These are phyloP conservation scores for Coniferiporia weirii DNA, from an alignment of 1,284 basidiomycete genomes.

Conservation along the genomic window DNA sequence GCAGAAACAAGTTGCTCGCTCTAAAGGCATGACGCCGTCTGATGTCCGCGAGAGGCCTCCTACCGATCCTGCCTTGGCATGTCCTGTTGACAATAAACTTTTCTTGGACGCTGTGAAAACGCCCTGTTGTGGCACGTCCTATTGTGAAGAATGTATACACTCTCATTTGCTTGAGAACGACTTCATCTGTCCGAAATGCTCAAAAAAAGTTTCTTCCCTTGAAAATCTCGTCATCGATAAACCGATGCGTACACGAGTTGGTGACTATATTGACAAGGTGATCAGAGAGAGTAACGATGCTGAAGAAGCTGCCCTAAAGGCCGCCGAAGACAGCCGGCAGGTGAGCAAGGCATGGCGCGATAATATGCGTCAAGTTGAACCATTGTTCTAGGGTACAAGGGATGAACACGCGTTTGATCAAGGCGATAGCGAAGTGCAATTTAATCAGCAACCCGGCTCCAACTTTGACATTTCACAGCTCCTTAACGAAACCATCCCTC, in stretches of 20 bases:
- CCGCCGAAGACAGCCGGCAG: slow-evolving; percentile 20
- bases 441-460: slow-evolving; percentile 53
- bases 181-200: slow-evolving; percentile 87
- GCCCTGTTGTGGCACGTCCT: slow-evolving; percentile 85
- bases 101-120: slow-evolving; percentile 87
- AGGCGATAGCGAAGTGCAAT: slow-evolving; percentile 55
- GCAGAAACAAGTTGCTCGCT: slow-evolving; percentile 83
- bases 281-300: slow-evolving; percentile 80
- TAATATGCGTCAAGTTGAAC: slow-evolving; percentile 1
- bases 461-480: slow-evolving; percentile 66
- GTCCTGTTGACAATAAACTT: slow-evolving; percentile 86
- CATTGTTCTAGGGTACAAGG: slow-evolving; percentile 3
- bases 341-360: slow-evolving; percentile 20
- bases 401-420: slow-evolving; percentile 16
- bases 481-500: slow-evolving; percentile 65
- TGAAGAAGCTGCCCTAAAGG: slow-evolving; percentile 37
- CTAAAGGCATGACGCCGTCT: slow-evolving; percentile 73
- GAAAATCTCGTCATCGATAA: slow-evolving; percentile 81
- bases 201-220: slow-evolving; percentile 78
- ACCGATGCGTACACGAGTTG: slow-evolving; percentile 68
- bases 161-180: slow-evolving; percentile 88
- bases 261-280: slow-evolving; percentile 77
- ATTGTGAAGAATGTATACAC: slow-evolving; percentile 94
- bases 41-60: slow-evolving; percentile 85
- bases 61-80: slow-evolving; percentile 70